Conservation (phyloP, 2,329 filamentous ascomycete species). For the Fusarium lateritium region DNA sequence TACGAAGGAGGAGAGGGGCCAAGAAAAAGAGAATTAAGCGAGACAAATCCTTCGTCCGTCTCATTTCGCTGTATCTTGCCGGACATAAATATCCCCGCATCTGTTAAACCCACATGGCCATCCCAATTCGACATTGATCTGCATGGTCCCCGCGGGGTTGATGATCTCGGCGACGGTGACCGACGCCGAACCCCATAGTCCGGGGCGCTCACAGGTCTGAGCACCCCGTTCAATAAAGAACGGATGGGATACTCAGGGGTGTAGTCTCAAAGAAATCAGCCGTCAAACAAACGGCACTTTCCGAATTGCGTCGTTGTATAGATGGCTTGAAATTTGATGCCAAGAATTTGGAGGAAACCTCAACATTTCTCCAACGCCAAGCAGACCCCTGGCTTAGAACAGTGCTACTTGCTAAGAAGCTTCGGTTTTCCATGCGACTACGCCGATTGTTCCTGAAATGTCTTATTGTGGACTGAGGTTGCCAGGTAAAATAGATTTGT, state of each 20-base stretch:
- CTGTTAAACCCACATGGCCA: constrained; percentile 6
- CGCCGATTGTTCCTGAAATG: too few relatives aligned
- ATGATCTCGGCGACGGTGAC: constrained; percentile 11
- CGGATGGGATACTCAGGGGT: not conserved
- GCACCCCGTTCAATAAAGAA: not conserved
- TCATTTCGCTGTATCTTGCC: constrained; percentile 15
- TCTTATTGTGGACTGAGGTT: too few relatives aligned
- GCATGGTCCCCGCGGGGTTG: constrained; percentile 15
- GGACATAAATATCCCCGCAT: constrained; percentile 30
- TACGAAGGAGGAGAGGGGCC: constrained; percentile 6
- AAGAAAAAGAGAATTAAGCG: constrained; percentile 12
- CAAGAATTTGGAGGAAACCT: constrained; percentile 5
- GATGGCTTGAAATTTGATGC: too few relatives aligned
- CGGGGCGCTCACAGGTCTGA: not conserved
- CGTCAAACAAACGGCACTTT: too few relatives aligned
- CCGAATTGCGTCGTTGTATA: too few relatives aligned
- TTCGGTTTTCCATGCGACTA: too few relatives aligned
- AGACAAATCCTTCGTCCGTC: constrained; percentile 22
- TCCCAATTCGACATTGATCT: constrained; percentile 23
- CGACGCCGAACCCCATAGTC: constrained; percentile 13
- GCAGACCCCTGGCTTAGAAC: not conserved
- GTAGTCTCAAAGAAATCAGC: not conserved
- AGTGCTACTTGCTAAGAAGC: too few relatives aligned
- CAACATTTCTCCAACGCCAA: constrained; percentile 11
- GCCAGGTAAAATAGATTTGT: too few relatives aligned